Conservation (phyloP, 202 grass and related monocot genomes). For the Zoysia matrella region DNA sequence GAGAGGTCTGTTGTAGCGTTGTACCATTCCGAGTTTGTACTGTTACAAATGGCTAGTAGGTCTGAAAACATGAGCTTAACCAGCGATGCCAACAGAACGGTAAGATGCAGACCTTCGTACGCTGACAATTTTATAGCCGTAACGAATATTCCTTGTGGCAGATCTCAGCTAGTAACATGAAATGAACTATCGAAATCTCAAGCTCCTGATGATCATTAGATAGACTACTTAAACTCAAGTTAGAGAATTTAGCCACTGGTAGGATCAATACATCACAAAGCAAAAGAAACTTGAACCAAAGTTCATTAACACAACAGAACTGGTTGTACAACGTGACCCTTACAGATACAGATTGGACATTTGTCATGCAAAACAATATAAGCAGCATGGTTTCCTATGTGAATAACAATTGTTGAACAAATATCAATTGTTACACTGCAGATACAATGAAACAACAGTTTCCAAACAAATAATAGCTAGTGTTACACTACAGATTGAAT, state of each 20-base stretch:
- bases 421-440: constrained; percentile 44
- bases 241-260: neutral
- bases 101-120: neutral
- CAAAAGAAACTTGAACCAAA: neutral
- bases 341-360: neutral
- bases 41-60: constrained; percentile 6
- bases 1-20: constrained; percentile 31
- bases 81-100: neutral
- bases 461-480: constrained; percentile 47
- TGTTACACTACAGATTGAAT: constrained; percentile 60
- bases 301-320: neutral
- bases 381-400: constrained; percentile 14
- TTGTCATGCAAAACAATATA: constrained; percentile 1
- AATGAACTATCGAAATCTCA: neutral
- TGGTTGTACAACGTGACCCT: neutral
- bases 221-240: neutral
- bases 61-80: neutral
- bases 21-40: constrained; percentile 45
- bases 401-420: constrained; percentile 40
- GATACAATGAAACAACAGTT: constrained; percentile 35
- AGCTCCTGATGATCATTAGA: neutral
- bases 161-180: neutral
- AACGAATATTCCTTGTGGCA: neutral
- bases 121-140: neutral
- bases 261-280: neutral